Conservation (phyloP, 805 yeast genomes). For the Ogataea chonburiensis region DNA sequence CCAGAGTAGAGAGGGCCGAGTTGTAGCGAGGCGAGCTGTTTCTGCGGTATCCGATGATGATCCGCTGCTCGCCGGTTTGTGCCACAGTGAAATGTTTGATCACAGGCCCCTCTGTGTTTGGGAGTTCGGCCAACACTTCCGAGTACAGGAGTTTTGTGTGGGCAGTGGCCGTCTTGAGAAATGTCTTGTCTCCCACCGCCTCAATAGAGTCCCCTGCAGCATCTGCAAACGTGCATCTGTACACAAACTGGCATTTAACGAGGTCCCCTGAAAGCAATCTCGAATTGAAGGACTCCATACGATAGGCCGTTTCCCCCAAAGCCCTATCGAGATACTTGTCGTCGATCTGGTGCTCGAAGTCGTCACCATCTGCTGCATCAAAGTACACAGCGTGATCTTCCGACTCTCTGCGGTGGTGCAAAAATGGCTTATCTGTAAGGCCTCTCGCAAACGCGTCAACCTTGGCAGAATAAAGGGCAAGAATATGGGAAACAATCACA, state of each 20-base stretch:
- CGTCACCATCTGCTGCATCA: conserved; percentile 55
- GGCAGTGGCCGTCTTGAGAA: conserved; percentile 70
- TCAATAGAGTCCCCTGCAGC: conserved; percentile 42
- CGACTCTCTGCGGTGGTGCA: conserved; percentile 76
- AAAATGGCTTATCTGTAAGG: conserved; percentile 50
- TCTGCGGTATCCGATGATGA: conserved; percentile 84
- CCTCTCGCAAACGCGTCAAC: conserved; percentile 79
- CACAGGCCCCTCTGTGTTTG: conserved; percentile 83
- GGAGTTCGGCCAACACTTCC: conserved; percentile 66
- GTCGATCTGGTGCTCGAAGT: conserved; percentile 77
- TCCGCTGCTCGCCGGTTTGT: conserved; percentile 78
- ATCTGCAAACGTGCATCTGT: conserved; percentile 58
- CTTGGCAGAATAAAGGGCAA: conserved; percentile 88
- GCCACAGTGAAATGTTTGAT: conserved; percentile 83
- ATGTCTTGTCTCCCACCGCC: conserved; percentile 74
- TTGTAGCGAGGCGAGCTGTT: conserved; percentile 82
- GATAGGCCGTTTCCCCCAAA: conserved; percentile 43
- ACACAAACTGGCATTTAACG: conserved; percentile 72
- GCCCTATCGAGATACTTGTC: conserved; percentile 68
- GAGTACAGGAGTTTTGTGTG: conserved; percentile 80
- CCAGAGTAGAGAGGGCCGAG: conserved; percentile 81
- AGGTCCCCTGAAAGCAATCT: conserved; percentile 49
- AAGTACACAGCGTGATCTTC: conserved; percentile 90
- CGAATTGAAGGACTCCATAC: conserved; percentile 79
- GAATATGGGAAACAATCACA: conserved; percentile 79